phyloP scores from a whole-genome alignment of 345 rosid genomes.

The Gynandropsis gynandra region DNA sequence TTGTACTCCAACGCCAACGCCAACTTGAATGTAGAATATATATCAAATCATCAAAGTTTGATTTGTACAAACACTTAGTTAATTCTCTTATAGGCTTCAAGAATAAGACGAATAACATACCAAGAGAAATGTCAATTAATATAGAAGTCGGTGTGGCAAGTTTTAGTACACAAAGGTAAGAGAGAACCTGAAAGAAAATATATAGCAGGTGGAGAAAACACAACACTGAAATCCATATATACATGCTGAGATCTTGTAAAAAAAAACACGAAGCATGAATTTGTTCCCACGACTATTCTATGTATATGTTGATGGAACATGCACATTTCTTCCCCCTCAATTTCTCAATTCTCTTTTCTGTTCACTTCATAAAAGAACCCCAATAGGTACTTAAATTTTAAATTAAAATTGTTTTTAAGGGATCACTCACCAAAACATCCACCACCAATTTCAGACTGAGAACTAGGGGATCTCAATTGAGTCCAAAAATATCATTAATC shows the following conservation, averaged over 20 bases:
- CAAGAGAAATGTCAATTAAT: slow-evolving; percentile 92
- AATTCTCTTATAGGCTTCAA: slow-evolving; percentile 9
- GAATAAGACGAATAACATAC: slow-evolving; percentile 35
- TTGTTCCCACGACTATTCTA: too few relatives aligned
- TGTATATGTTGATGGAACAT: too few relatives aligned
- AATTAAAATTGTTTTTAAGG: slow-evolving; percentile 11
- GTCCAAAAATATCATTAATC: slow-evolving; percentile 91
- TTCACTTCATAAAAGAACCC: background rate
- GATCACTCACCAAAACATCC: slow-evolving; percentile 82
- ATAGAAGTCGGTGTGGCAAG: slow-evolving; percentile 98
- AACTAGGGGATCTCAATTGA: slow-evolving; percentile 79
- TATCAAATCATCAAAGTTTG: too few relatives aligned
- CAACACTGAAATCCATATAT: too few relatives aligned
- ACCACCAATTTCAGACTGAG: slow-evolving; percentile 90
- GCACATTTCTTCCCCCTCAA: slow-evolving; percentile 7
- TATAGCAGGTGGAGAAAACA: background rate
- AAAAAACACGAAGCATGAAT: too few relatives aligned
- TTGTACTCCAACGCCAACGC: too few relatives aligned
- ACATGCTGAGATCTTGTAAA: too few relatives aligned
- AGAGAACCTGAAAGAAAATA: slow-evolving; percentile 63
- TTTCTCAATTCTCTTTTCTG: slow-evolving; percentile 4
- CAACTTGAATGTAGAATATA: too few relatives aligned
- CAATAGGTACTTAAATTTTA: background rate
- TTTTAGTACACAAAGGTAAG: slow-evolving; percentile 94
- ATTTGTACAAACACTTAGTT: background rate